phyloP scores from a whole-genome alignment of 352 stramenopile species.

The Globisporangium orthogonon region DNA sequence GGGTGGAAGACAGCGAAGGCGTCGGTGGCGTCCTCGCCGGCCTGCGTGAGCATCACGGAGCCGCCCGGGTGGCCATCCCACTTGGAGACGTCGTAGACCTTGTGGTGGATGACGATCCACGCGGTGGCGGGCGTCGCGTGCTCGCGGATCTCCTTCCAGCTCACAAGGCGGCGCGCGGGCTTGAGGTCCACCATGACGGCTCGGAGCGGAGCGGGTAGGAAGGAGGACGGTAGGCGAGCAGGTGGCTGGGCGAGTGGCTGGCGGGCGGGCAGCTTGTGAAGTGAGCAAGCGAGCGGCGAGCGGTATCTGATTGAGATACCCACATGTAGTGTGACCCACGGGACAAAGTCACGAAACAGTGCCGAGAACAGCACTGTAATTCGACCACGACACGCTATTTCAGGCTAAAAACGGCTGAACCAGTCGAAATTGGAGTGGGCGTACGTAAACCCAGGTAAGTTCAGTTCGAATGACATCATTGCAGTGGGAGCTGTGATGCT shows the following conservation, averaged over 20 bases:
- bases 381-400: no score
- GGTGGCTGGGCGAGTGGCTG: neutral
- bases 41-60: conserved; percentile 96
- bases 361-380: no score
- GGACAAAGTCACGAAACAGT: no score
- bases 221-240: no score
- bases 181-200: conserved; percentile 72
- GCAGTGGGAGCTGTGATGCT: neutral
- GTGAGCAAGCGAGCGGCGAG: neutral
- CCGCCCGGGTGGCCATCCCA: conserved; percentile 82
- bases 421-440: neutral
- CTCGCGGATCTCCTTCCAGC: conserved; percentile 69
- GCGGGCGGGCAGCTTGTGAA: neutral
- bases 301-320: neutral
- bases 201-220: neutral
- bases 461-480: neutral
- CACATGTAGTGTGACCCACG: no score
- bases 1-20: conserved; percentile 98
- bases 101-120: conserved; percentile 90
- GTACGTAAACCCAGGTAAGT: no score
- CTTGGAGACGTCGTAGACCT: conserved; percentile 89
- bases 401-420: neutral
- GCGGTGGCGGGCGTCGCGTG: conserved; percentile 70
- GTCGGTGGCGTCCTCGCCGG: conserved; percentile 97
- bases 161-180: conserved; percentile 45